These are phyloP conservation scores for Russula abietina DNA, from an alignment of 768 basidiomycete species.

Conservation along the genomic window DNA sequence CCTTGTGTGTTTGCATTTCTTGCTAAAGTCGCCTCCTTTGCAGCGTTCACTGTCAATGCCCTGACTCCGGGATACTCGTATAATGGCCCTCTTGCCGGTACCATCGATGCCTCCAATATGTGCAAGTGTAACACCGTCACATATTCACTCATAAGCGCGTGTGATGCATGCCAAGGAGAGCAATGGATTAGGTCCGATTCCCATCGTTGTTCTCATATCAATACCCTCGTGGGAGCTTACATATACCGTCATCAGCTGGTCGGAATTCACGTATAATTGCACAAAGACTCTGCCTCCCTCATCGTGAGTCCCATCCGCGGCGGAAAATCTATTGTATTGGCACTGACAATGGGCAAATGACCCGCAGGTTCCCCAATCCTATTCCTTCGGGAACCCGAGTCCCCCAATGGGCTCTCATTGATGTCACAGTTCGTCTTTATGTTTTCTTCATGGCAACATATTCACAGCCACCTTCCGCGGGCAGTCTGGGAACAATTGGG, in stretches of 20 bases:
- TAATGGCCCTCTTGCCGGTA: neutral
- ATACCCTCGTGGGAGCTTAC: neutral
- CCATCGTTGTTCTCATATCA: too few species aligned
- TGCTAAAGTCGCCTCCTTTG: neutral
- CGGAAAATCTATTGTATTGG: neutral
- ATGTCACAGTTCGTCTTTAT: slow-evolving; percentile 2
- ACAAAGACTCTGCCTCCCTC: neutral
- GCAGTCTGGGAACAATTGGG: slow-evolving; percentile 1
- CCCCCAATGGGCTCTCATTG: slow-evolving; percentile 6
- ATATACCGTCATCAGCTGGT: neutral
- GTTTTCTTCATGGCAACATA: neutral
- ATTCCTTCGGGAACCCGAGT: slow-evolving; percentile 12
- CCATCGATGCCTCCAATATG: neutral
- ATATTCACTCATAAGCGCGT: slow-evolving; percentile 19
- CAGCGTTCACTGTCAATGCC: slow-evolving; percentile 6
- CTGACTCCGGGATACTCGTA: slow-evolving; percentile 4
- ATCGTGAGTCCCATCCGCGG: slow-evolving; percentile 1
- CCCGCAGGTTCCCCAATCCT: slow-evolving; percentile 2
- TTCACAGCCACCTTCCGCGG: neutral
- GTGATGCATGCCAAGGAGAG: slow-evolving; percentile 8
- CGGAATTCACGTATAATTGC: slow-evolving; percentile 1
- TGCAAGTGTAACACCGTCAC: slow-evolving; percentile 16
- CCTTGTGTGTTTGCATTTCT: neutral
- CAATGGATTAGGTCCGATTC: neutral
- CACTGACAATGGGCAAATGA: neutral